phyloP scores from a whole-genome alignment of 2,329 filamentous ascomycete species.

The Neodidymelliopsis sp. region DNA sequence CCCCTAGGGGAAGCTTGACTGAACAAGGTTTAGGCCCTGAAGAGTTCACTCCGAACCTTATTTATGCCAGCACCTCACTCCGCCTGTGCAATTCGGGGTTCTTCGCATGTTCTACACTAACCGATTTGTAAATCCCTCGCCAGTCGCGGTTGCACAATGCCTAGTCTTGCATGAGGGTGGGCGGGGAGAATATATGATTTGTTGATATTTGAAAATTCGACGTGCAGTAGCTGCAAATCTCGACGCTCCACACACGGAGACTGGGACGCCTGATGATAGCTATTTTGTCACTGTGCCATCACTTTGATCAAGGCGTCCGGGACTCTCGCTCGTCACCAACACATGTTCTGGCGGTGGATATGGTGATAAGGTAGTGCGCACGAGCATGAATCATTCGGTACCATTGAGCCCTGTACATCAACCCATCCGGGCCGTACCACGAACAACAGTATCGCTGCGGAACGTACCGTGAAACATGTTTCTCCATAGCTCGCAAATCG shows the following conservation, averaged over 20 bases:
- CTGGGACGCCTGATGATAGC: background rate
- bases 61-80: background rate
- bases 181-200: background rate
- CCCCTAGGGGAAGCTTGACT: background rate
- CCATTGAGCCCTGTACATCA: no score
- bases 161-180: background rate
- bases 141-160: background rate
- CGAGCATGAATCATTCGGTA: no score
- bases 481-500: no score
- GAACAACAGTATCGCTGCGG: no score
- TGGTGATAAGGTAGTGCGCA: no score
- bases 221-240: background rate
- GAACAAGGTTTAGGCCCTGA: background rate
- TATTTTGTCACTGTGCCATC: no score
- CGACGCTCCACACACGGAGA: background rate
- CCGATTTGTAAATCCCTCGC: background rate
- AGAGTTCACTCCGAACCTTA: background rate
- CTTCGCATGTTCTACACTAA: conserved; percentile 1
- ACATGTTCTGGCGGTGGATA: no score
- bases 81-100: background rate
- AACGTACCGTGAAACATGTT: no score
- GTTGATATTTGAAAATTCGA: background rate
- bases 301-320: no score
- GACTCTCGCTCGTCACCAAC: no score
- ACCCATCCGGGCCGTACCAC: no score